phyloP scores from a whole-genome alignment of 352 stramenopile species.

The Hyaloperonospora arabidopsidis region DNA sequence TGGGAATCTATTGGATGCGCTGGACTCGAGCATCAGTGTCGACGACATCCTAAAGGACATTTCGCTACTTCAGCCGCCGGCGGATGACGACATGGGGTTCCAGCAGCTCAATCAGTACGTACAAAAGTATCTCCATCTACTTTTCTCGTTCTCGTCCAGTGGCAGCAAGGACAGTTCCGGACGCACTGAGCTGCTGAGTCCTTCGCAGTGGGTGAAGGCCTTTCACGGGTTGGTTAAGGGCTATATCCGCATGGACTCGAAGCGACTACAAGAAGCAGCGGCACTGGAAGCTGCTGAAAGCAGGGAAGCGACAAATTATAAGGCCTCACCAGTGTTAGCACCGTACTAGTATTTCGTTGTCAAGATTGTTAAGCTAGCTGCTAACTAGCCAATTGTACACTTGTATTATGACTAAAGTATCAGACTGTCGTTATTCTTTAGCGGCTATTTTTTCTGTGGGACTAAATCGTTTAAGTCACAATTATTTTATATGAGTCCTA shows the following conservation, averaged over 20 bases:
- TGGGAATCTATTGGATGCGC: slow-evolving; percentile 32
- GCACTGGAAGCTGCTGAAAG: slow-evolving; percentile 9
- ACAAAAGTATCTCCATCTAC: slow-evolving; percentile 49
- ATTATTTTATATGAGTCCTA: too few species aligned
- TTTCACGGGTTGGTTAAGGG: slow-evolving; percentile 54
- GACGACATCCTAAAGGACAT: slow-evolving; percentile 17
- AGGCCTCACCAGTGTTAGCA: slow-evolving; percentile 9
- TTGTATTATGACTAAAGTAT: too few species aligned
- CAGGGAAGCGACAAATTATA: slow-evolving; percentile 3
- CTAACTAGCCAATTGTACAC: too few species aligned
- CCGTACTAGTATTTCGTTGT: slow-evolving; percentile 12
- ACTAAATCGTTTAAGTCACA: too few species aligned
- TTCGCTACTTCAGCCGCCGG: slow-evolving; percentile 36
- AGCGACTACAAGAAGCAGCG: slow-evolving; percentile 33
- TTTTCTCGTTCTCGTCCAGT: slow-evolving; percentile 30
- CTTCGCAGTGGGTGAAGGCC: slow-evolving; percentile 53
- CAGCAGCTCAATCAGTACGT: slow-evolving; percentile 49
- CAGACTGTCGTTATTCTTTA: too few species aligned
- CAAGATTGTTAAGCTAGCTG: too few species aligned
- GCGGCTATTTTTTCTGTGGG: too few species aligned
- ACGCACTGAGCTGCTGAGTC: slow-evolving; percentile 45
- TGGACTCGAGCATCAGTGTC: slow-evolving; percentile 27
- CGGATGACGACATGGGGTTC: slow-evolving; percentile 52
- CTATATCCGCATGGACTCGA: slow-evolving; percentile 47
- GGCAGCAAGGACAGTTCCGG: slow-evolving; percentile 28